These are phyloP conservation scores for Xylaria digitata DNA, from an alignment of 2,329 filamentous ascomycete species.

Conservation along the genomic window DNA sequence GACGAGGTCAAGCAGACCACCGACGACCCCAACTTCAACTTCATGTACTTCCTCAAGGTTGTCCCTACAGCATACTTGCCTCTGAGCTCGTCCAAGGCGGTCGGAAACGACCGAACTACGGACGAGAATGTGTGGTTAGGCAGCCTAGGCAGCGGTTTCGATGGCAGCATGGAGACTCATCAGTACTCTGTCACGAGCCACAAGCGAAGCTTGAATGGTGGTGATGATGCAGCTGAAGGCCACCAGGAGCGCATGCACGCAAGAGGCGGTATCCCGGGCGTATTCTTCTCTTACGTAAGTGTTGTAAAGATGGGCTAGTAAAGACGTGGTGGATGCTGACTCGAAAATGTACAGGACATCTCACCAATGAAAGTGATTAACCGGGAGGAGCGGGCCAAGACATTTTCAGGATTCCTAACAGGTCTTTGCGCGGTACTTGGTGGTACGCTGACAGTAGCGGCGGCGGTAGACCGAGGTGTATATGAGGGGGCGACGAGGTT, in stretches of 20 bases:
- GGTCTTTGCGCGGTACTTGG: constrained; percentile 95
- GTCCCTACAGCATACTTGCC: constrained; percentile 95
- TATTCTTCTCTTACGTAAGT: constrained; percentile 97
- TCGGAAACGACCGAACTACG: constrained; percentile 49
- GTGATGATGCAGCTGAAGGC: constrained; percentile 85
- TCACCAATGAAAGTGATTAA: constrained; percentile 99
- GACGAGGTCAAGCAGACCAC: constrained; percentile 83
- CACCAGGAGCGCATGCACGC: constrained; percentile 94
- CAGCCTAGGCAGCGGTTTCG: constrained; percentile 70
- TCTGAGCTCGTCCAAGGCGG: constrained; percentile 76
- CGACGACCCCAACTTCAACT: constrained; percentile 88
- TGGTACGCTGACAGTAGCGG: constrained; percentile 94
- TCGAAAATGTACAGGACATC: constrained; percentile 74
- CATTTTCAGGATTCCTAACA: constrained; percentile 90
- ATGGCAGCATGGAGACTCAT: constrained; percentile 93
- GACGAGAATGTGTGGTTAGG: constrained; percentile 73
- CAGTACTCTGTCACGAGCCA: constrained; percentile 99
- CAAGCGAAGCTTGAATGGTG: constrained; percentile 86
- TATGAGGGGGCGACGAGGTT: constrained; percentile 88
- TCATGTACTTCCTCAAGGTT: constrained; percentile 99
- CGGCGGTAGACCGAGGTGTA: constrained; percentile 88
- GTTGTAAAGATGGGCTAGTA: neutral
- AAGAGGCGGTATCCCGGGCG: constrained; percentile 90
- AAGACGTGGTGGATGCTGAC: constrained; percentile 16
- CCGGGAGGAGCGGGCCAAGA: constrained; percentile 88